Percentiles rank a stretch among this genome's conserved stretches.
These are phyloP conservation scores for Parvularia atlantis DNA, from an alignment of 78 protist species.

Conservation along the genomic window DNA sequence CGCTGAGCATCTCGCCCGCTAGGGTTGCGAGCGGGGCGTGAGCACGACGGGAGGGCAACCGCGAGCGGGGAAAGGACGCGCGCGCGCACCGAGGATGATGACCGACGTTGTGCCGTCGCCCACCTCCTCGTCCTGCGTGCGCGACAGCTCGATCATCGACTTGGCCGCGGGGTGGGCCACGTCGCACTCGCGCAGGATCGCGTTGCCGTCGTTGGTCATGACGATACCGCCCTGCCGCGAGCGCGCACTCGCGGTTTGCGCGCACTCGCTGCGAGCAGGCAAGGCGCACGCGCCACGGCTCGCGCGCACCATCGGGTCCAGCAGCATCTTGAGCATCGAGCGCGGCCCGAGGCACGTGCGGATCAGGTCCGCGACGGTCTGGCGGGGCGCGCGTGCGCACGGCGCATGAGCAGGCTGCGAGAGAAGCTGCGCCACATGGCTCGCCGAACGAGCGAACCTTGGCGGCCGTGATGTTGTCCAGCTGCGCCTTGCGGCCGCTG, in stretches of 20 bases:
- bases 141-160: conserved; percentile 89
- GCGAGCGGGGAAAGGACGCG: neutral
- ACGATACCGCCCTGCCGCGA: conserved; percentile 94
- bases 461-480: conserved; percentile 83
- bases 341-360: conserved; percentile 97
- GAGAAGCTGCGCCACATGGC: neutral
- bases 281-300: too few species aligned
- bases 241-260: too few species aligned
- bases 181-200: conserved; percentile 84
- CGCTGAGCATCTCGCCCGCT: conserved; percentile 82
- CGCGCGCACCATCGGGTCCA: conserved; percentile 32
- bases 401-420: neutral
- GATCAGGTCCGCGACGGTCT: conserved; percentile 90
- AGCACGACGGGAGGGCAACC: too few species aligned
- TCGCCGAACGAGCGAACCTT: conserved; percentile 28
- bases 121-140: conserved; percentile 98
- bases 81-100: conserved; percentile 61
- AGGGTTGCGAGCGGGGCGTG: too few species aligned
- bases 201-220: conserved; percentile 98
- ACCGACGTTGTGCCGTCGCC: conserved; percentile 99
- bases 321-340: conserved; percentile 98
- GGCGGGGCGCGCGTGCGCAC: neutral
- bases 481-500: conserved; percentile 83
- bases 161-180: conserved; percentile 95
- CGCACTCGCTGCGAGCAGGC: too few species aligned